A percentile compares a stretch with the other conserved stretches of the same genome.
These are phyloP conservation scores for Apophysomyces sp. DNA, from an alignment of 371 early-diverging fungal genomes.

Conservation along the genomic window DNA sequence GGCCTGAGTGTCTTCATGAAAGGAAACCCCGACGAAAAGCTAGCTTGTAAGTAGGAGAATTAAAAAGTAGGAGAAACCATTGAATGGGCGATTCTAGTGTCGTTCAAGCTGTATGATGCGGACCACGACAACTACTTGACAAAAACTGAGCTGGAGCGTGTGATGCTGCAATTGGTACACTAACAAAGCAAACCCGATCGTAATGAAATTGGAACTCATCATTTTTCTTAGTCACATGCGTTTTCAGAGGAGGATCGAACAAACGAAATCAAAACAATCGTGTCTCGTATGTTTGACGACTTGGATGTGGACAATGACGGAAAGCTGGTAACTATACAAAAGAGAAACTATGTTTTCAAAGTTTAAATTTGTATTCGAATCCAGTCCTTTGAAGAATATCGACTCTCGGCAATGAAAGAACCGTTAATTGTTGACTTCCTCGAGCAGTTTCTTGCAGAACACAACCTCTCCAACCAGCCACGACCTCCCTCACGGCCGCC, in stretches of 20 bases:
- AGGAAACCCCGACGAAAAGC: slow-evolving; percentile 79
- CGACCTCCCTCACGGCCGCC: slow-evolving; percentile 48
- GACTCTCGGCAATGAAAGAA: slow-evolving; percentile 82
- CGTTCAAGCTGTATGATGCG: slow-evolving; percentile 82
- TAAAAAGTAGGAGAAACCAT: background rate
- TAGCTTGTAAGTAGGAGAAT: slow-evolving; percentile 58
- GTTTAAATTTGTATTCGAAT: background rate
- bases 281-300: slow-evolving; percentile 75
- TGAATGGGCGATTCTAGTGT: slow-evolving; percentile 49
- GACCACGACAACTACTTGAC: slow-evolving; percentile 79
- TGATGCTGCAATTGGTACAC: slow-evolving; percentile 74
- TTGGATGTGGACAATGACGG: slow-evolving; percentile 85
- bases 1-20: slow-evolving; percentile 79
- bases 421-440: slow-evolving; percentile 81
- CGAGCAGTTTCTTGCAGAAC: slow-evolving; percentile 67
- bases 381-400: slow-evolving; percentile 78
- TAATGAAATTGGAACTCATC: background rate
- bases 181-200: background rate
- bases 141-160: slow-evolving; percentile 69
- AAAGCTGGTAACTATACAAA: slow-evolving; percentile 50
- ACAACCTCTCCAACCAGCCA: slow-evolving; percentile 41
- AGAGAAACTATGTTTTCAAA: background rate
- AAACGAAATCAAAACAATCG: slow-evolving; percentile 62
- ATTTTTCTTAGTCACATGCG: slow-evolving; percentile 46
- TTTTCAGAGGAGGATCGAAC: slow-evolving; percentile 74